Evolutionary conservation across 495 filamentous ascomycete genomes (phyloP), one percentile per base, ranked within the genome.

Genomic region (Trichocladium antarcticum): DNA sequence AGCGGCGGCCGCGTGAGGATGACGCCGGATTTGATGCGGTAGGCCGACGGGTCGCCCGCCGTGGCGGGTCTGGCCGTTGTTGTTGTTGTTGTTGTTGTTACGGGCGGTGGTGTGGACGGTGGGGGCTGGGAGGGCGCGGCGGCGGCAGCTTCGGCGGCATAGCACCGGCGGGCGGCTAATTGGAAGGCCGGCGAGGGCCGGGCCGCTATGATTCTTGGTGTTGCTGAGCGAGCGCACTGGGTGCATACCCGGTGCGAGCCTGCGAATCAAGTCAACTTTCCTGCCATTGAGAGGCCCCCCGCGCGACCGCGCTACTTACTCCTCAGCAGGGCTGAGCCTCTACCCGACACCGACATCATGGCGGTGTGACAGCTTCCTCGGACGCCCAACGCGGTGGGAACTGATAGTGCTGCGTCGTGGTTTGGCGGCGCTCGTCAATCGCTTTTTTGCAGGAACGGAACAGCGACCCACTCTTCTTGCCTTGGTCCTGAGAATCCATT

Each of bases 1-100:
- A 88, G 69, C 8, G 92, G 92, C 6, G 93, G 80, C 28, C 92
- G 85, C 22, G 87, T 88, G 49, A 99, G 84, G 50, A 96, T 79
- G 47, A 95, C 72, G 45, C 81, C 80, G 50, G 87, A 79, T 49
- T 82, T 82, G 73, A 93, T 79, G 49, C 68, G 74, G 71, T 87
- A 85, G 54, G 71, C 55, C 58, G 55, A 12, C 34, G 57, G 41
- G 57, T 55, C 29, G 54, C n/a, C n/a, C n/a, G n/a, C n/a, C n/a
- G n/a, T n/a, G n/a, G n/a, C n/a, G n/a, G n/a, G n/a, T n/a, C 49
- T 45, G 65, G 60, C 2, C 24, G 24, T 40, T 44, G 52, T 44
- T 6, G 50, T n/a, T 21, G 47, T 50, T n/a, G 37, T 31, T 21
- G 22, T 19, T 29, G 47, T 7, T 49, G 27, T 16, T 9, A 20